Evolutionary conservation across 1,284 basidiomycete genomes (phyloP), one percentile per base, ranked within the genome.

Genomic region (Trametes polyzona): DNA sequence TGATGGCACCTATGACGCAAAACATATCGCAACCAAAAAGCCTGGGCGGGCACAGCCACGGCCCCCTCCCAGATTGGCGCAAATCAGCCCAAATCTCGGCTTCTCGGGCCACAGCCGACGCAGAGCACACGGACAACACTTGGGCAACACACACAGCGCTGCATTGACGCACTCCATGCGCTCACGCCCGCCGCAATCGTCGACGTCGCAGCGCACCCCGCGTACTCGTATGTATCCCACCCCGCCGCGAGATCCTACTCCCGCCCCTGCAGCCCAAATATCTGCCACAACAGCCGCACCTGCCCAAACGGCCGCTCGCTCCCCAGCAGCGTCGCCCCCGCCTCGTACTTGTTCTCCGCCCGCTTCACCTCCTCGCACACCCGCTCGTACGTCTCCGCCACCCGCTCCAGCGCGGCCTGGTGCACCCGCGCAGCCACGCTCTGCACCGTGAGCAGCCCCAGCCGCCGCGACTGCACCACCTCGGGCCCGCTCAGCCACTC

Each of bases 301-400:
- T 89, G 88, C 49, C 91, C 91, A 74, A 92, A 93, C 14, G 90
- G 90, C 67, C 90, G 73, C 73, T 90, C 87, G 60, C 89, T 83
- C n/a, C 92, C 88, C 37, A 97, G 73, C 60, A 97, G 70, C n/a
- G 93, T 96, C 62, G 88, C 83, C 11, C 87, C 88, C 39, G 94
- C 94, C 73, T 97, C 94, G 69, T 96, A 98, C 67, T 80, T 82
- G 61, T 94, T 93, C 69, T 83, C 80, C 51, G 85, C 82, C 58
- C 84, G 85, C 69, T 84, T 79, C 14, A 96, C 89, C 59, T 85
- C 83, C 33, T 86, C 86, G 65, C 89, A 93, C 1, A 96, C 75
- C 59, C 78, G 71, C 9, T 76, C 78, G 72, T 97, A 97, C 2
- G 86, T 84, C 29, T 74, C 73, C 1, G 84, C 87, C 54, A 96